phyloP scores from a whole-genome alignment of 345 rosid genomes.

The sweet orange (Citrus sinensis) region DNA sequence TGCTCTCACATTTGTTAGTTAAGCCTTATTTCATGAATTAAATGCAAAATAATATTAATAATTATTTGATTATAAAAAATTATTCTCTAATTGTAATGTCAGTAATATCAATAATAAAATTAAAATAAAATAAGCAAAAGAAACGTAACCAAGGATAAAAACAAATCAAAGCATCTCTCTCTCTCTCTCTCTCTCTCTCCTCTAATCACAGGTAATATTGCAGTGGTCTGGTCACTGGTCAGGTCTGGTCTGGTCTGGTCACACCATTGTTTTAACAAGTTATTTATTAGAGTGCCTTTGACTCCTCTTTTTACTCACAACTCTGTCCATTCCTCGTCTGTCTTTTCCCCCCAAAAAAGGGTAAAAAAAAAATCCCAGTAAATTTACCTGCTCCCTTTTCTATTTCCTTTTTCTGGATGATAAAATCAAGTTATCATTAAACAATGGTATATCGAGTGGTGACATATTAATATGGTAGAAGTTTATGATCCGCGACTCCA shows the following conservation, averaged over 20 bases:
- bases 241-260: slow-evolving; percentile 21
- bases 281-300: slow-evolving; percentile 26
- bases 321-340: slow-evolving; percentile 15
- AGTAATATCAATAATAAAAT: too few relatives aligned
- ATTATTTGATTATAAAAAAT: too few relatives aligned
- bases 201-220: neutral
- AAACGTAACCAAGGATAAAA: neutral
- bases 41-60: too few relatives aligned
- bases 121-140: too few relatives aligned
- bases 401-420: neutral
- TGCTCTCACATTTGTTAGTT: too few relatives aligned
- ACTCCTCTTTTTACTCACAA: slow-evolving; percentile 49
- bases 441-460: neutral
- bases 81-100: too few relatives aligned
- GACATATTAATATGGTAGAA: too few relatives aligned
- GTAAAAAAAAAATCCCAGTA: neutral
- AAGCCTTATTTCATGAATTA: too few relatives aligned
- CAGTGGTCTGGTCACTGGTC: neutral
- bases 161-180: neutral
- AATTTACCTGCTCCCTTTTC: neutral
- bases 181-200: neutral
- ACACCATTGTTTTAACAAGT: slow-evolving; percentile 19
- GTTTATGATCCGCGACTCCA: too few relatives aligned
- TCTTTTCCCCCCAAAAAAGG: neutral
- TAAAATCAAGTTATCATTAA: too few relatives aligned